phyloP scores from a whole-genome alignment of 306 rosid species.

The Medicago arabica region DNA sequence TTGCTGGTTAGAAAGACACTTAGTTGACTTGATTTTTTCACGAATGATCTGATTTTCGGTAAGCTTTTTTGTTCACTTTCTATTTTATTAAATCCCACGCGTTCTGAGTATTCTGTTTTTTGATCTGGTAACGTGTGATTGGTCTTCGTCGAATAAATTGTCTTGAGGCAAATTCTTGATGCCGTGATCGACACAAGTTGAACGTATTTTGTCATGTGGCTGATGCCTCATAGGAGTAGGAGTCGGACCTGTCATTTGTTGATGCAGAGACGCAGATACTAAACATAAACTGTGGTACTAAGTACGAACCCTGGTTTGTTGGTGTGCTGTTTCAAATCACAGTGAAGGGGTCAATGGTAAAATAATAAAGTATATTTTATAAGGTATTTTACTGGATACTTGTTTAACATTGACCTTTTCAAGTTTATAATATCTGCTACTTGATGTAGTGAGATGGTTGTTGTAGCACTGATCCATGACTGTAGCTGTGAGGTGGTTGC shows the following conservation, averaged over 20 bases:
- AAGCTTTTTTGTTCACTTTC: slow-evolving; percentile 53
- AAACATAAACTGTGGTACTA: slow-evolving; percentile 48
- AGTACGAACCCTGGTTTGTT: slow-evolving; percentile 48
- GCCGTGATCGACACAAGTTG: slow-evolving; percentile 61
- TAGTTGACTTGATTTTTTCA: slow-evolving; percentile 53
- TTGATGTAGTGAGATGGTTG: slow-evolving; percentile 59
- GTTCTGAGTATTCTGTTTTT: slow-evolving; percentile 49
- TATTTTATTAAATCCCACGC: slow-evolving; percentile 45
- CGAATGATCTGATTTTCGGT: slow-evolving; percentile 60
- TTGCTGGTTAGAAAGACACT: slow-evolving; percentile 66
- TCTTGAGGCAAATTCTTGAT: slow-evolving; percentile 45
- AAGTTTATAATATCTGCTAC: slow-evolving; percentile 50
- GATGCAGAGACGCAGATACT: slow-evolving; percentile 47
- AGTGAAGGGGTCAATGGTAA: slow-evolving; percentile 47
- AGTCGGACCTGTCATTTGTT: slow-evolving; percentile 57
- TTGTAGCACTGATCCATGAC: slow-evolving; percentile 55
- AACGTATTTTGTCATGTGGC: slow-evolving; percentile 56
- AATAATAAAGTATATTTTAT: slow-evolving; percentile 38
- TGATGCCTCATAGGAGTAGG: slow-evolving; percentile 53
- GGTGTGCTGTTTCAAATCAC: slow-evolving; percentile 43
- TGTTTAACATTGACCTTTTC: slow-evolving; percentile 39
- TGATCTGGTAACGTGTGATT: slow-evolving; percentile 49
- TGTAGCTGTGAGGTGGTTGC: slow-evolving; percentile 67
- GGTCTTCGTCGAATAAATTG: slow-evolving; percentile 29
- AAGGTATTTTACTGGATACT: slow-evolving; percentile 41